Base-by-base conservation (phyloP, 176 grass and related monocot genomes). In the Hordeum marinum region DNA sequence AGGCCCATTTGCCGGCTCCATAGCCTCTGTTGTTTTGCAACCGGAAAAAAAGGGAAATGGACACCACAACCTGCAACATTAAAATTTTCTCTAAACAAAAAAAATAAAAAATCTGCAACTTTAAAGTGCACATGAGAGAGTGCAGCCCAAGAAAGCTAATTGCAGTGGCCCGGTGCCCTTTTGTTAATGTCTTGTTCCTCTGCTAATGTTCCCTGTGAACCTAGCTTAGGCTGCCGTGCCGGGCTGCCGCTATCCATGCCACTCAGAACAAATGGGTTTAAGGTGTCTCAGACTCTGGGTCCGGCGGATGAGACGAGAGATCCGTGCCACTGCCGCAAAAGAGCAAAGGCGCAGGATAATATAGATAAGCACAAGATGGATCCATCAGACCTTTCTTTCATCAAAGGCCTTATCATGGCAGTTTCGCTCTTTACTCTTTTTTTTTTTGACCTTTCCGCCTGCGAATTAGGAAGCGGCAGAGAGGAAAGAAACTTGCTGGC, bases 401-500 rank as follows among this genome's bases (percentile, higher is more conserved):
- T 6, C 32, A 76, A 63, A 50, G 15, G 52, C 35, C 62, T 71
- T 77, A 4, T 14, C 5, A 37, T 68, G 3, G 7, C 20, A 57
- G 25, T 3, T 85, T 0, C 77, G 73, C 80, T 54, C 40, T 23
- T 46, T 21, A 7, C 9, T 77, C 2, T 29, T 8, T 18, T 27
- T 15, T 35, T 8, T 2, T 10, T 68, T 7, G 6, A 5, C 15
- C 23, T n/a, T 67, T n/a, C 5, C 4, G 4, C 26, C 35, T 6
- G 34, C 24, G 1, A 52, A 76, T 18, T n/a, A 10, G 8, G 36
- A 68, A 1, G 32, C 35, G 23, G 2, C 3, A 24, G 11, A 5
- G 37, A 14, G 31, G 27, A 57, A 50, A 6, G 63, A 86, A 72
- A 54, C 88, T 90, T 90, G 20, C n/a, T 27, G 74, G 57, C 54